Conservation (phyloP, 805 yeast species). For the Candida gorgasii region DNA sequence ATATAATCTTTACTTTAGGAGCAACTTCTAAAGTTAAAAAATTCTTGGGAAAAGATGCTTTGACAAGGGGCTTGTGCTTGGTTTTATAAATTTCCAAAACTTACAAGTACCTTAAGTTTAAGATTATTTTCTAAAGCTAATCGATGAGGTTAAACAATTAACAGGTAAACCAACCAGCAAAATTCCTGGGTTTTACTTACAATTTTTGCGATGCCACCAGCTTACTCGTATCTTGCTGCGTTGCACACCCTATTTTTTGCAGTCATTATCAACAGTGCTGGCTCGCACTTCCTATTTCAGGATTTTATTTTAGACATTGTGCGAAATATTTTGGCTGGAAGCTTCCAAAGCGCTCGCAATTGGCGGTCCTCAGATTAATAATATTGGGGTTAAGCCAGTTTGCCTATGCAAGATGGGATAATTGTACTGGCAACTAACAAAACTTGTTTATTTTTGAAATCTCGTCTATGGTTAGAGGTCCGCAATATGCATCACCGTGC, state of each 20-base stretch:
- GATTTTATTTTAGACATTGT: neutral
- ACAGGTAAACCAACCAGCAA: slow-evolving; percentile 4
- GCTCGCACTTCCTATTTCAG: slow-evolving; percentile 13
- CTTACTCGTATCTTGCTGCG: neutral
- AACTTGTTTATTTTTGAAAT: neutral
- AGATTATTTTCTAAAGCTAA: slow-evolving; percentile 7
- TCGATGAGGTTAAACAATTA: slow-evolving; percentile 2
- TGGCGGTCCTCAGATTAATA: too few species aligned
- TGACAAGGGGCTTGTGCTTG: slow-evolving; percentile 4
- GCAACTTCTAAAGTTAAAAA: neutral
- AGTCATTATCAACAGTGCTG: slow-evolving; percentile 11
- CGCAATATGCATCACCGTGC: neutral
- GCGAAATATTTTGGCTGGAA: too few species aligned
- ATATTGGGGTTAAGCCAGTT: too few species aligned
- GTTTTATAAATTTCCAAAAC: slow-evolving; percentile 3
- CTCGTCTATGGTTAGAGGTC: neutral
- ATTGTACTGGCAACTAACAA: too few species aligned
- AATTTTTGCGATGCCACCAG: neutral
- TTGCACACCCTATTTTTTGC: neutral
- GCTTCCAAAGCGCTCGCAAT: too few species aligned
- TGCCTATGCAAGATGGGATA: too few species aligned
- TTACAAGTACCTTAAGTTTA: slow-evolving; percentile 5
- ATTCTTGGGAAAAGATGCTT: neutral
- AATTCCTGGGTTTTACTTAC: neutral
- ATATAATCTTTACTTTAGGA: neutral